These are phyloP conservation scores for Wickerhamiella alocasiicola DNA, from an alignment of 805 yeast species.

Conservation along the genomic window DNA sequence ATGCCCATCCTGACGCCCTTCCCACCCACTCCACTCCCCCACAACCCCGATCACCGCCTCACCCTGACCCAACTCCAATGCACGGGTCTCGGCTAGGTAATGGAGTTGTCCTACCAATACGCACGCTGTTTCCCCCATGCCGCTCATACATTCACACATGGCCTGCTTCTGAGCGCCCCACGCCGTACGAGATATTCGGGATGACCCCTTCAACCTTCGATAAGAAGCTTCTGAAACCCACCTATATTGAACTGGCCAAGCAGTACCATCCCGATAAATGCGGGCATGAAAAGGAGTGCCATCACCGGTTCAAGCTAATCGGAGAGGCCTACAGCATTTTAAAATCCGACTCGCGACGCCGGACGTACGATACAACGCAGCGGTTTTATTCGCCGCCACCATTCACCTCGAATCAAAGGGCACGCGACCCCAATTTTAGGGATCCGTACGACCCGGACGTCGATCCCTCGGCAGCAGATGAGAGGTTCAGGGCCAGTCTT, in stretches of 20 bases:
- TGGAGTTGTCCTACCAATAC: neutral
- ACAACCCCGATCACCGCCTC: neutral
- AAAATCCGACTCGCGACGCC: constrained; percentile 33
- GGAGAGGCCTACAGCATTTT: constrained; percentile 50
- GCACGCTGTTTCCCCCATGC: neutral
- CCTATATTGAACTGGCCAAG: constrained; percentile 52
- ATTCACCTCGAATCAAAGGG: neutral
- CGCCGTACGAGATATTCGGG: constrained; percentile 61
- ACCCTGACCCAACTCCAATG: too few relatives aligned
- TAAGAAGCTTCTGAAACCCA: constrained; percentile 32
- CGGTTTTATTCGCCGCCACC: constrained; percentile 1
- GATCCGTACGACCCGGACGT: constrained; percentile 8
- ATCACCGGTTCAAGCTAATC: constrained; percentile 38
- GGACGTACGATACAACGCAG: constrained; percentile 23
- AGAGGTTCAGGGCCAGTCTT: constrained; percentile 31
- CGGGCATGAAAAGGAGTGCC: constrained; percentile 8
- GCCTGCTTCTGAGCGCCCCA: constrained; percentile 47
- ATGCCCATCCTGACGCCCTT: too few relatives aligned
- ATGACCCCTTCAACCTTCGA: constrained; percentile 30
- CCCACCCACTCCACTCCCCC: too few relatives aligned
- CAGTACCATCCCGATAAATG: constrained; percentile 66
- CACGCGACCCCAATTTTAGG: neutral
- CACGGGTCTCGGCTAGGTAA: too few relatives aligned
- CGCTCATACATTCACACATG: constrained; percentile 28
- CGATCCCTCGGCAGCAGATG: constrained; percentile 21